Evolutionary conservation across 2,329 filamentous ascomycete species (phyloP).

Genomic region (Paraphaeosphaeria minitans): DNA sequence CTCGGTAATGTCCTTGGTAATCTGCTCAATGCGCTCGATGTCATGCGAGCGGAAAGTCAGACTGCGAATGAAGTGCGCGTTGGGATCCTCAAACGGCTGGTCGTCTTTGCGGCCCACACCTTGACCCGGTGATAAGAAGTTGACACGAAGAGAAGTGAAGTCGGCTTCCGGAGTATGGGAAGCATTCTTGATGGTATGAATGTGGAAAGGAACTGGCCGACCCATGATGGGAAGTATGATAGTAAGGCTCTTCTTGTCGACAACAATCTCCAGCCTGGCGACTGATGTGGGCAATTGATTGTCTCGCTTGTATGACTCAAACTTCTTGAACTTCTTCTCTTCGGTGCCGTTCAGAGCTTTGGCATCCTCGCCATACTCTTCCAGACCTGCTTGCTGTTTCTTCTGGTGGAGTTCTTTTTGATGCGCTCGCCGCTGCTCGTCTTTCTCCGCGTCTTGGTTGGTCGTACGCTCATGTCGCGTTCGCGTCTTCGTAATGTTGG

Average conservation of each 20-base stretch:
- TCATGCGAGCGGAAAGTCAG: conserved; percentile 93
- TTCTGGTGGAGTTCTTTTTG: conserved; percentile 87
- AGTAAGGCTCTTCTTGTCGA: conserved; percentile 88
- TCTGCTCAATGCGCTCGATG: conserved; percentile 84
- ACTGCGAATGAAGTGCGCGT: conserved; percentile 93
- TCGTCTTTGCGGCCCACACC: conserved; percentile 97
- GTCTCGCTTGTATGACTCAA: conserved; percentile 98
- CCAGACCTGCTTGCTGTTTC: conserved; percentile 88
- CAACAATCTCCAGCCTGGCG: conserved; percentile 84
- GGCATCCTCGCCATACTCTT: conserved; percentile 83
- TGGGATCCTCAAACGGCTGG: conserved; percentile 94
- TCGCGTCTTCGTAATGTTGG: conserved; percentile 93
- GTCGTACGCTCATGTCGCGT: conserved; percentile 88
- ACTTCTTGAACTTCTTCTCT: conserved; percentile 98
- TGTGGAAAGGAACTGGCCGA: conserved; percentile 95
- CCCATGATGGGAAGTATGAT: conserved; percentile 97
- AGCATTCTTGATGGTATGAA: conserved; percentile 97
- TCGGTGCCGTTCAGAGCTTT: conserved; percentile 86
- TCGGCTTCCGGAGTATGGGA: conserved; percentile 97
- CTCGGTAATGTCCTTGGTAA: conserved; percentile 91
- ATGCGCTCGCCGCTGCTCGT: conserved; percentile 84
- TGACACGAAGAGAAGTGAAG: conserved; percentile 92
- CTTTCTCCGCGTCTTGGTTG: conserved; percentile 86
- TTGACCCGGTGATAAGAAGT: conserved; percentile 95
- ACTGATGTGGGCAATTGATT: conserved; percentile 86